A percentile compares a stretch with the other conserved stretches of the same genome.
Conservation (phyloP, 2,329 filamentous ascomycete species). For the Zalaria sp. region DNA sequence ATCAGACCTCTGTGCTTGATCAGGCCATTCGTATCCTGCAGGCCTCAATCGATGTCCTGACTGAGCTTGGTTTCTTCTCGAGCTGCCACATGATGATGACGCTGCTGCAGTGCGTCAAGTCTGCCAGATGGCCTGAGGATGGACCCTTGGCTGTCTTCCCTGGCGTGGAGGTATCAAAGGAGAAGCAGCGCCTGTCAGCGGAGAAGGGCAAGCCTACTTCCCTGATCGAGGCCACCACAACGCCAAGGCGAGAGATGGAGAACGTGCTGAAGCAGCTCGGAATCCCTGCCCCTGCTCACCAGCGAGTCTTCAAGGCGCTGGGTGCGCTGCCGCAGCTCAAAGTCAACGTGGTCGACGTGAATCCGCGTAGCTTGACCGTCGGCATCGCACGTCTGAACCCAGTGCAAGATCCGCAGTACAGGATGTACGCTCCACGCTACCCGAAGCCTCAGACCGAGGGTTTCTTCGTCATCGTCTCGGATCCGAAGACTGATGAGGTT, state of each 20-base stretch:
- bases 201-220: constrained; percentile 17
- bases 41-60: constrained; percentile 83
- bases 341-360: constrained; percentile 47
- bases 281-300: constrained; percentile 31
- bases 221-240: constrained; percentile 25
- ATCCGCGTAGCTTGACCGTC: constrained; percentile 49
- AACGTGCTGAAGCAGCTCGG: constrained; percentile 33
- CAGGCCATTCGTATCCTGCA: constrained; percentile 96
- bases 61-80: constrained; percentile 71
- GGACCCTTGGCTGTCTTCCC: constrained; percentile 68
- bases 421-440: constrained; percentile 77
- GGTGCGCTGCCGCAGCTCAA: constrained; percentile 55
- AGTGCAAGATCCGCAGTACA: constrained; percentile 48
- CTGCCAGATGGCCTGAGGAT: constrained; percentile 78
- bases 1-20: constrained; percentile 77
- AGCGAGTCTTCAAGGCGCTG: constrained; percentile 44
- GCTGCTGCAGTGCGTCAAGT: constrained; percentile 84
- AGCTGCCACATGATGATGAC: constrained; percentile 71
- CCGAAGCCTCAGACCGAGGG: constrained; percentile 92
- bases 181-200: constrained; percentile 26
- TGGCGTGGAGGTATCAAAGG: constrained; percentile 39
- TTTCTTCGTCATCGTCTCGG: constrained; percentile 72
- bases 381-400: constrained; percentile 53
- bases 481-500: constrained; percentile 56
- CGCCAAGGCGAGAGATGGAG: constrained; percentile 17